Base-by-base conservation (phyloP, 2,329 filamentous ascomycete species). In the Pyrenophora teres region DNA sequence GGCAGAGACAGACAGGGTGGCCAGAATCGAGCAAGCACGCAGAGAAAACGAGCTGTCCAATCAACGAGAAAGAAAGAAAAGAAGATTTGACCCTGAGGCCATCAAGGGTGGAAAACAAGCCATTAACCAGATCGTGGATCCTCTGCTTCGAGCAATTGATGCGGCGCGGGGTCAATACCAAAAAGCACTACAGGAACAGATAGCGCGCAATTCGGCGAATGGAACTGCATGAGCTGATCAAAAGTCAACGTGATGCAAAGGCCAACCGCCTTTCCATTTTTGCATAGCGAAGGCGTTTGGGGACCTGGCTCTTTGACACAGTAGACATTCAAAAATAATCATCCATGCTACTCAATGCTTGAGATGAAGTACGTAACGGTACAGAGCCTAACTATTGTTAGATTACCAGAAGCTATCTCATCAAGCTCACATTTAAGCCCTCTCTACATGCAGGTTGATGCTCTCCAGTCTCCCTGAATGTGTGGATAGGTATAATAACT, bases 41-140 rank as follows among this genome's bases (percentile, higher is more conserved):
- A 81, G 83, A 58, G 86, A 92, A 63, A 87, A 90, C 13, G 81
- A 87, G 45, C 84, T 87, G 49, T 79, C 89, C 51, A 88, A 86
- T 62, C 81, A 89, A 64, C 81, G 82, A 56, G 94, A 91, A 0
- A 86, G 87, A 6, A 89, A 87, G 75, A 90, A 87, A 74, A 79
- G 87, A 21, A 83, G 83, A 52, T 85, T 89, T 71, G 88, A 89
- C 67, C 77, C 85, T 15, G 83, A 83, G 35, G 82, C 81, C 50
- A 80, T 94, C 13, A 83, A 83, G 8, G 93, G 93, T 4, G 94
- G 94, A 0, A 82, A 82, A 57, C 85, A 86, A 57, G 88, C 87
- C 2, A 90, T 97, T 3, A 80, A 86, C 60, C 84, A 87, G 60
- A 81, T 97, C 63, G 84, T 96, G 72, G 83, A 83, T 50, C 90